phyloP scores from a whole-genome alignment of 225 moss, liverwort and hornwort genomes.

The Ulota crispa region DNA sequence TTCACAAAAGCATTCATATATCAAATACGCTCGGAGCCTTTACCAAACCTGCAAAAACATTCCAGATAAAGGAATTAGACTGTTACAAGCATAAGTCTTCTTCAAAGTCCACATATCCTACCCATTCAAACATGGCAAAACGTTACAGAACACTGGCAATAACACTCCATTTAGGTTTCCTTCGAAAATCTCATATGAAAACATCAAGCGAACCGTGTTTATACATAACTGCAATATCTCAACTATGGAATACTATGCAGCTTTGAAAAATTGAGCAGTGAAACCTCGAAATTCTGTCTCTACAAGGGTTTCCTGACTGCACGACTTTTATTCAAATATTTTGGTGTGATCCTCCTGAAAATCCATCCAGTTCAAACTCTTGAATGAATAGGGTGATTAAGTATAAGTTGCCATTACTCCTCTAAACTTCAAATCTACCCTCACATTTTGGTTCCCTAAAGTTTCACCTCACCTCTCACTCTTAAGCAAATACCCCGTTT shows the following conservation, averaged over 20 bases:
- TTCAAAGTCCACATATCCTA: neutral
- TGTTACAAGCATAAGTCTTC: neutral
- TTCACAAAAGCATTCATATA: neutral
- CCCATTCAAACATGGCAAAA: neutral
- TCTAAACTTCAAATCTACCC: neutral
- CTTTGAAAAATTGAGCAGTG: neutral
- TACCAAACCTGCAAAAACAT: constrained; percentile 15
- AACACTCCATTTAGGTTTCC: neutral
- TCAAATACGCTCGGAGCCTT: neutral
- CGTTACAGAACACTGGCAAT: neutral
- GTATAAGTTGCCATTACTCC: neutral
- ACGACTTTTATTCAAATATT: neutral
- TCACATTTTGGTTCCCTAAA: neutral
- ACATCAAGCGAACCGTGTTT: neutral
- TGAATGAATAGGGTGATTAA: neutral
- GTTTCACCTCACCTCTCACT: neutral
- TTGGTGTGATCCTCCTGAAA: neutral
- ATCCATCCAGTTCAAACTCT: neutral
- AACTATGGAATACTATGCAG: neutral
- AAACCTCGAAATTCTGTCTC: neutral
- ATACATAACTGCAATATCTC: neutral
- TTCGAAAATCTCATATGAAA: neutral
- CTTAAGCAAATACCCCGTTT: neutral
- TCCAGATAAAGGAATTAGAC: neutral
- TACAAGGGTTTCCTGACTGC: neutral